Base-by-base conservation (phyloP, 768 basidiomycete genomes). In the Boletus rubescentipes region DNA sequence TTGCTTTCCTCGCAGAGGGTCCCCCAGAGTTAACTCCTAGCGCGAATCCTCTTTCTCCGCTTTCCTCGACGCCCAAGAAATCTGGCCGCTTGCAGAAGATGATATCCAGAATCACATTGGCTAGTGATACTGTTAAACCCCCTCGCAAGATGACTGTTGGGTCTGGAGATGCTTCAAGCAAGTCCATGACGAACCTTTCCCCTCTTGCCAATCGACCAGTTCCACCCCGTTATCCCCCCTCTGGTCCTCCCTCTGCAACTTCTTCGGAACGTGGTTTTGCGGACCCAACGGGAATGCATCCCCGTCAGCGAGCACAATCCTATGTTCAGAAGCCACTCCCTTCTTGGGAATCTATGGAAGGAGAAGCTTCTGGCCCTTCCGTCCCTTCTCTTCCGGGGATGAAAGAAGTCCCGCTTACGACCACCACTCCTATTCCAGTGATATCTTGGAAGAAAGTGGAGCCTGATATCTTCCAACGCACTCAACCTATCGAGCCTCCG, bases 81-180 rank as follows among this genome's bases (percentile, higher is more conserved):
- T 77, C 77, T 50, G 83, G 83, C 44, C 79, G 89, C 23, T 72
- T 93, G 55, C 86, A 87, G 69, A 81, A 85, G 58, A 91, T 94
- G 85, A 88, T 94, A 61, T 91, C 90, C 18, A 86, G 84, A 61
- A 74, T 93, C 26, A 85, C 82, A 35, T 73, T 82, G 57, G 78
- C 79, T 18, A 52, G 66, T 46, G 72, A 69, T 41, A 65, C 61
- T 42, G 55, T 54, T 16, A 68, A 61, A 40, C 54, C 61, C 32
- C 69, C 68, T 56, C 77, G 71, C 43, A 73, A 67, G 57, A 65
- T 67, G 61, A 70, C 64, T 21, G 42, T 62, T 40, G 59, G 57
- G 20, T 54, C 62, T 44, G 47, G 55, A 38, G 63, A 67, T 49
- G 21, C 50, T 49, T 46, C 64, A 30, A 67, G 66, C 63, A 59